Percentiles rank a stretch among this genome's conserved stretches.
Evolutionary conservation across 2,329 filamentous ascomycete species (phyloP).

Genomic region (Coniella vitis): DNA sequence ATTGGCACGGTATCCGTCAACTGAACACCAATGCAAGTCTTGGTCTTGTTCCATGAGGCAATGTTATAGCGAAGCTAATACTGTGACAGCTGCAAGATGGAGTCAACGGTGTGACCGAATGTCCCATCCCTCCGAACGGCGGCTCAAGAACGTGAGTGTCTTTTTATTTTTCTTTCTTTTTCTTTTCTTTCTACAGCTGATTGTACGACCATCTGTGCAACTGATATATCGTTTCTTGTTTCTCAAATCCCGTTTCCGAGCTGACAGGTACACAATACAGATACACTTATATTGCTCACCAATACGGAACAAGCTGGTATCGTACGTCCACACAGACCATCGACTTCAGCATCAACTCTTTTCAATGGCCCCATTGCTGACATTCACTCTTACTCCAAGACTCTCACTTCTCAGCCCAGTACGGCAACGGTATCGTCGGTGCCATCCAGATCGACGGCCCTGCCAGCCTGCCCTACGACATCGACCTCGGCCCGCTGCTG

Average conservation of each 20-base stretch:
- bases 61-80: background rate
- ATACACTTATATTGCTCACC: conserved; percentile 31
- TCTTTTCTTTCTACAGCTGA: no score
- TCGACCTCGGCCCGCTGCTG: conserved; percentile 42
- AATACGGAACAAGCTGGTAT: conserved; percentile 35
- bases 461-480: conserved; percentile 40
- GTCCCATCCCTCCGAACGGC: conserved; percentile 31
- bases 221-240: no score
- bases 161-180: no score
- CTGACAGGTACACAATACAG: background rate
- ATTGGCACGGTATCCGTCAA: conserved; percentile 45
- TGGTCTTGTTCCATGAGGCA: background rate
- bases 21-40: conserved; percentile 27
- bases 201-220: background rate
- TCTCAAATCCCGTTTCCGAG: no score
- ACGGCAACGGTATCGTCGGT: conserved; percentile 42
- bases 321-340: conserved; percentile 16
- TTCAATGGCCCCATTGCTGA: no score
- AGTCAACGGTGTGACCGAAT: conserved; percentile 36
- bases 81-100: conserved; percentile 35
- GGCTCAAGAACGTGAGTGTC: conserved; percentile 14
- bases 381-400: conserved; percentile 18
- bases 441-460: conserved; percentile 41
- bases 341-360: no score
- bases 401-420: conserved; percentile 40